A percentile compares a stretch with the other conserved stretches of the same genome.
These are phyloP conservation scores for Gossypium mustelinum DNA, from an alignment of 345 rosid genomes.

Conservation along the genomic window DNA sequence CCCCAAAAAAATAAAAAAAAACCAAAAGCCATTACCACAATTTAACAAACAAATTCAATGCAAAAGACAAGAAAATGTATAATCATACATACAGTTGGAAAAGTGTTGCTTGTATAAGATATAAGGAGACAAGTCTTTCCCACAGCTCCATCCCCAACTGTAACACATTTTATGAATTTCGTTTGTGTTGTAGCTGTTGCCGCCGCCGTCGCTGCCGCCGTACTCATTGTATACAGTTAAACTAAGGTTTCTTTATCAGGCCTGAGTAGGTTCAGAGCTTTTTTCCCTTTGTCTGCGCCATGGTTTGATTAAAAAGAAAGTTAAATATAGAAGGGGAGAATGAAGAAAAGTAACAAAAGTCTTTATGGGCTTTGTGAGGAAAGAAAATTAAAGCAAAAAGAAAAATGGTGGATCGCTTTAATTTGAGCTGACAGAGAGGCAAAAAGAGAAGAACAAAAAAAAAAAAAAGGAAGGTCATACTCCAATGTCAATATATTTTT, in stretches of 20 bases:
- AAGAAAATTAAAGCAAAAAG: conserved; percentile 3
- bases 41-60: not conserved
- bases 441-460: not conserved
- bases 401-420: conserved; percentile 14
- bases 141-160: conserved; percentile 93
- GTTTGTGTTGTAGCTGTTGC: conserved; percentile 36
- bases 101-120: conserved; percentile 83
- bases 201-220: conserved; percentile 16
- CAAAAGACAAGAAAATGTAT: not conserved
- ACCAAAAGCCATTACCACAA: not conserved
- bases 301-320: not conserved
- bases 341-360: not conserved
- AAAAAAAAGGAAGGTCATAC: not conserved
- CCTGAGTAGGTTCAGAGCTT: not conserved
- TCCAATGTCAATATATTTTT: not conserved
- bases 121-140: conserved; percentile 92
- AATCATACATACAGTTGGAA: conserved; percentile 55
- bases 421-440: conserved; percentile 22
- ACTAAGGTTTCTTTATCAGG: not conserved
- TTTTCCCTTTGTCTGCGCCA: not conserved
- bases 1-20: not conserved
- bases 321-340: not conserved
- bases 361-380: not conserved
- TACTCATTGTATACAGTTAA: conserved; percentile 3
- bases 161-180: conserved; percentile 84